Evolutionary conservation across 2,329 filamentous ascomycete genomes (phyloP).

Genomic region (Apiospora hydei): DNA sequence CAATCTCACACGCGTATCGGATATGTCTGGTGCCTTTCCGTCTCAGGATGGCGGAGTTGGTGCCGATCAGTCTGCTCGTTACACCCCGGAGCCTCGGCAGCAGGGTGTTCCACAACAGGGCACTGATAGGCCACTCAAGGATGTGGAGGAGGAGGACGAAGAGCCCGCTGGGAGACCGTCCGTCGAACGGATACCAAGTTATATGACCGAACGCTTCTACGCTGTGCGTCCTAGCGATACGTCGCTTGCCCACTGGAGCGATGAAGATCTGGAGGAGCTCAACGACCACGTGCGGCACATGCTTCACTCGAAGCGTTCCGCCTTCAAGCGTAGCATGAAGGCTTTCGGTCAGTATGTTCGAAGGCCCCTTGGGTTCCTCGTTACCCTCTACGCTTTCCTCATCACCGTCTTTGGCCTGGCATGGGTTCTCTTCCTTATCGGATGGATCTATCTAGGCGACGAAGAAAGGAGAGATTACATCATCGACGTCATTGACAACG

Average conservation of each 20-base stretch:
- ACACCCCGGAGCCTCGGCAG: background rate
- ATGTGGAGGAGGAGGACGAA: constrained; percentile 31
- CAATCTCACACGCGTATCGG: constrained; percentile 63
- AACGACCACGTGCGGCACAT: constrained; percentile 90
- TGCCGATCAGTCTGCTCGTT: background rate
- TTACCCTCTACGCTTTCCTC: constrained; percentile 82
- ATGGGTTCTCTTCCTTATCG: constrained; percentile 92
- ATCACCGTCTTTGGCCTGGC: constrained; percentile 86
- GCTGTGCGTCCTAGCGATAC: constrained; percentile 81
- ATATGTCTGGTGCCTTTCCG: background rate
- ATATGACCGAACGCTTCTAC: constrained; percentile 76
- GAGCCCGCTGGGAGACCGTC: constrained; percentile 31
- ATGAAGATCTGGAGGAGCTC: constrained; percentile 76
- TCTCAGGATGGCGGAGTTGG: background rate
- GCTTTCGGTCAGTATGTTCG: constrained; percentile 83
- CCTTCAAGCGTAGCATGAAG: constrained; percentile 79
- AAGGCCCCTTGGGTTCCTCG: constrained; percentile 80
- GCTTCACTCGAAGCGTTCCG: constrained; percentile 80
- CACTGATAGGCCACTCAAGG: constrained; percentile 33
- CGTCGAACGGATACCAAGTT: constrained; percentile 52
- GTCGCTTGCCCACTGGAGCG: constrained; percentile 75
- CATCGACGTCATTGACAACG: constrained; percentile 74
- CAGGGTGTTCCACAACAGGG: constrained; percentile 26
- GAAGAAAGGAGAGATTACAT: constrained; percentile 74
- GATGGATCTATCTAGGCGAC: constrained; percentile 78